These are phyloP conservation scores for Chalaropsis ovoidea DNA, from an alignment of 2,329 filamentous ascomycete species.

Conservation along the genomic window DNA sequence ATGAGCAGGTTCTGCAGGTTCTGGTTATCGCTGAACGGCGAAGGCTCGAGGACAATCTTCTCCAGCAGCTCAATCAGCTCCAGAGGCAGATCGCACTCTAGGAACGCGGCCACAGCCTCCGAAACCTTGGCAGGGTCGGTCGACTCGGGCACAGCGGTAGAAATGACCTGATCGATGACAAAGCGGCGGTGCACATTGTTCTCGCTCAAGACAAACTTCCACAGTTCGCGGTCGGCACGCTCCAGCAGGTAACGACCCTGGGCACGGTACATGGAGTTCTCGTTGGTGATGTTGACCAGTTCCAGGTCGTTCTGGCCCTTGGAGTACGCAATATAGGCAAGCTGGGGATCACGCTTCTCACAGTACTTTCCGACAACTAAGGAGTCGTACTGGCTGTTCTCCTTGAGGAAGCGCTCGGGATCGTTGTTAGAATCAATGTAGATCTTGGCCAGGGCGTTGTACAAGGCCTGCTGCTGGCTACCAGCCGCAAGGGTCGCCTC, in stretches of 20 bases:
- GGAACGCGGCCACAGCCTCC: conserved; percentile 84
- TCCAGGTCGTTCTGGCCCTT: conserved; percentile 98
- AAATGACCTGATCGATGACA: conserved; percentile 90
- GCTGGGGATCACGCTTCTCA: conserved; percentile 93
- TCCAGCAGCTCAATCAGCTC: conserved; percentile 96
- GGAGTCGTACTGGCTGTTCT: conserved; percentile 94
- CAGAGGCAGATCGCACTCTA: conserved; percentile 78
- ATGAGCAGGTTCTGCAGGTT: conserved; percentile 93
- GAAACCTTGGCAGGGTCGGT: conserved; percentile 91
- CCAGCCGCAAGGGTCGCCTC: conserved; percentile 81
- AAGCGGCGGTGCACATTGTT: conserved; percentile 94
- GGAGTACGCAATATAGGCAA: conserved; percentile 87
- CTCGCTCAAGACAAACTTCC: conserved; percentile 85
- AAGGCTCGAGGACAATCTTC: conserved; percentile 99
- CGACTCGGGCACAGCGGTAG: conserved; percentile 86
- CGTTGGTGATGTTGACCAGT: conserved; percentile 94
- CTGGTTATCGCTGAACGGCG: conserved; percentile 93
- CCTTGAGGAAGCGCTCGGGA: conserved; percentile 91
- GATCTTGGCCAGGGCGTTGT: conserved; percentile 96
- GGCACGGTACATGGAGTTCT: conserved; percentile 99
- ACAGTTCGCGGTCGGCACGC: conserved; percentile 79
- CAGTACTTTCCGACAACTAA: conserved; percentile 93
- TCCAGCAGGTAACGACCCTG: conserved; percentile 92
- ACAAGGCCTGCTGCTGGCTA: conserved; percentile 93
- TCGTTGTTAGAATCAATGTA: conserved; percentile 99